Evolutionary conservation across 805 yeast genomes (phyloP).

Genomic region (Saccharomycopsis fermentans): DNA sequence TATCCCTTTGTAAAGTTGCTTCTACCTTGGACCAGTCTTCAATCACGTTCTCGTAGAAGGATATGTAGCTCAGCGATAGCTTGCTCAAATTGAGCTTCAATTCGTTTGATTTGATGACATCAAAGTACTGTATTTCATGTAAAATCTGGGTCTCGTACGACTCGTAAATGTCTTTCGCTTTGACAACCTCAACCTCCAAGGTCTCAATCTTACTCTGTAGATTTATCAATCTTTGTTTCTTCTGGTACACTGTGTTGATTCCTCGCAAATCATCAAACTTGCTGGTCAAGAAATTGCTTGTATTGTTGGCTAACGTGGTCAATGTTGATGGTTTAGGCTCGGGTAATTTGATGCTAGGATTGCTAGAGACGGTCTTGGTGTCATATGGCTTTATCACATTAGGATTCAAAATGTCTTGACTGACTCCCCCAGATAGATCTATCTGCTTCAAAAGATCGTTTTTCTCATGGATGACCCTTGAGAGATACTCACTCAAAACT

Average conservation of each 20-base stretch:
- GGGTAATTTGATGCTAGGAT: conserved; percentile 14
- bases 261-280: conserved; percentile 56
- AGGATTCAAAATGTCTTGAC: conserved; percentile 1
- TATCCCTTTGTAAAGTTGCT: conserved; percentile 22
- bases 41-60: conserved; percentile 58
- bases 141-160: conserved; percentile 47
- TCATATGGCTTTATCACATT: conserved; percentile 7
- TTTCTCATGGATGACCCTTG: conserved; percentile 60
- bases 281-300: conserved; percentile 39
- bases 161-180: conserved; percentile 40
- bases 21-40: conserved; percentile 61
- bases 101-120: conserved; percentile 68
- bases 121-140: conserved; percentile 58
- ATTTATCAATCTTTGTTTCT: conserved; percentile 42
- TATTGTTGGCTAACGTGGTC: conserved; percentile 13
- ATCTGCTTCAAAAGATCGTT: conserved; percentile 31
- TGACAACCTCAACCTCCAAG: conserved; percentile 39
- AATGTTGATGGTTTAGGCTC: conserved; percentile 18
- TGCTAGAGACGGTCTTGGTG: conserved; percentile 11
- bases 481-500: conserved; percentile 68
- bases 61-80: conserved; percentile 69
- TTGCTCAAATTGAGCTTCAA: conserved; percentile 58
- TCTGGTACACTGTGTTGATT: conserved; percentile 34
- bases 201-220: conserved; percentile 40
- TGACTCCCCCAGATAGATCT: conserved; percentile 2